Evolutionary conservation across 352 stramenopile genomes (phyloP), one percentile per base, ranked within the genome.

Genomic region (Phytophthora foliorum): DNA sequence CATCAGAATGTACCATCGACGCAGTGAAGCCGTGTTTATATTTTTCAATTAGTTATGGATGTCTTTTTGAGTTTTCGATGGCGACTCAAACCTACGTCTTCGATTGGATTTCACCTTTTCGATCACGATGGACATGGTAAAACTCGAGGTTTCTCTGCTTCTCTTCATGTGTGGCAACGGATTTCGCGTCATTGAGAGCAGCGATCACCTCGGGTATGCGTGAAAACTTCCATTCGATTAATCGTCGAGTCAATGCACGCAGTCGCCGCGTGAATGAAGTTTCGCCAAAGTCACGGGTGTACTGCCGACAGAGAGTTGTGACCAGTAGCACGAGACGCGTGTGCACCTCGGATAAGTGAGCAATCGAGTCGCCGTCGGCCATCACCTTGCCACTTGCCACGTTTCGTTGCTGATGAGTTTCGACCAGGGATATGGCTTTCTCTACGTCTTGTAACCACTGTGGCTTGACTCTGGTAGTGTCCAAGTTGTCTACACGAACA

Each of bases 101-200:
- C 34, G 14, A 5, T 39, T 39, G 2, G 34, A 36, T 36, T 39
- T 42, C 36, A 42, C 11, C 16, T 42, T 42, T 69, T 66, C 29
- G 22, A 45, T 24, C 25, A 54, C 57, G 42, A 24, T 83, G 75
- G 2, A 87, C 72, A 63, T 92, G 82, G 65, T 75, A 87, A 67
- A 92, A 90, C 64, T 92, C 84, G 46, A 92, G 80, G 59, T 91
- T 92, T 17, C 82, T 71, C 24, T 85, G 77, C 42, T 81, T 75
- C 48, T 92, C 84, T 53, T 92, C 84, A 21, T 68, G 27, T 13
- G 76, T 69, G 0, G 66, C 84, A 10, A 71, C 27, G 0, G 54
- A 21, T 51, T 77, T 78, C 11, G 71, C 59, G 0, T 24, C 17
- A 2, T 69, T 42, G 4, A 91, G 68, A 21, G 54, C 59, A 42